Percentiles rank a stretch among this genome's conserved stretches.
These are phyloP conservation scores for Tylopilus balloui DNA, from an alignment of 768 basidiomycete genomes.

Conservation along the genomic window DNA sequence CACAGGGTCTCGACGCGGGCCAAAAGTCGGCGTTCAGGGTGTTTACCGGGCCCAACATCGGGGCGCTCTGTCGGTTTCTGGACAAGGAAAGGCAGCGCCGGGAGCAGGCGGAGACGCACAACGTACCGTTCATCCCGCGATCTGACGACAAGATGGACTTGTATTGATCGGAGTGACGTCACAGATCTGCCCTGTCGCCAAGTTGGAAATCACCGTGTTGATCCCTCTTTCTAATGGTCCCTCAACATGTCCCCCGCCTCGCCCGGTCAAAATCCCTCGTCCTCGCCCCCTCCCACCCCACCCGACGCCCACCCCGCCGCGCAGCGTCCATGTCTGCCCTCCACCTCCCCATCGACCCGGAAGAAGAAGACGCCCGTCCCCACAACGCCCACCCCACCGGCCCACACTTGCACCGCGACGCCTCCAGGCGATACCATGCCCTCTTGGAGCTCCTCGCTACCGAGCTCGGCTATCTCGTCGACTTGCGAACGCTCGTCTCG, in stretches of 20 bases:
- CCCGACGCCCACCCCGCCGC: background rate
- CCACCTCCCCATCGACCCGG: background rate
- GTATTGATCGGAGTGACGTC: constrained; percentile 36
- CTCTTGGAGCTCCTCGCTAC: constrained; percentile 82
- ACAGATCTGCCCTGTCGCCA: background rate
- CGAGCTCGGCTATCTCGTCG: constrained; percentile 76
- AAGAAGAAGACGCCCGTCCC: too few relatives aligned
- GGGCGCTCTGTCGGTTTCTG: constrained; percentile 59
- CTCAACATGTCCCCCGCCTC: background rate
- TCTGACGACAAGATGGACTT: constrained; percentile 63
- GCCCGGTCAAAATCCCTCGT: background rate
- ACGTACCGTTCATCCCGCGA: constrained; percentile 55
- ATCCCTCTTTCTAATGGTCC: background rate
- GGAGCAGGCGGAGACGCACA: constrained; percentile 53
- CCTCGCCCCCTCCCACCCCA: background rate
- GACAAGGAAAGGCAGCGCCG: constrained; percentile 63
- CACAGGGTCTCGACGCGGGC: constrained; percentile 58
- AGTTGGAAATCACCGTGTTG: background rate
- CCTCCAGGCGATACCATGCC: constrained; percentile 53
- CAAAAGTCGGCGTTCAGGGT: constrained; percentile 75
- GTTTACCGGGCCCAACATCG: constrained; percentile 67
- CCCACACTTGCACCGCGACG: background rate
- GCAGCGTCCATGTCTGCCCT: background rate
- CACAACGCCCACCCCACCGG: background rate
- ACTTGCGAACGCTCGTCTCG: constrained; percentile 71